A percentile compares a stretch with the other conserved stretches of the same genome.
Conservation (phyloP, 2,329 filamentous ascomycete genomes). For the Talaromyces sp. region DNA sequence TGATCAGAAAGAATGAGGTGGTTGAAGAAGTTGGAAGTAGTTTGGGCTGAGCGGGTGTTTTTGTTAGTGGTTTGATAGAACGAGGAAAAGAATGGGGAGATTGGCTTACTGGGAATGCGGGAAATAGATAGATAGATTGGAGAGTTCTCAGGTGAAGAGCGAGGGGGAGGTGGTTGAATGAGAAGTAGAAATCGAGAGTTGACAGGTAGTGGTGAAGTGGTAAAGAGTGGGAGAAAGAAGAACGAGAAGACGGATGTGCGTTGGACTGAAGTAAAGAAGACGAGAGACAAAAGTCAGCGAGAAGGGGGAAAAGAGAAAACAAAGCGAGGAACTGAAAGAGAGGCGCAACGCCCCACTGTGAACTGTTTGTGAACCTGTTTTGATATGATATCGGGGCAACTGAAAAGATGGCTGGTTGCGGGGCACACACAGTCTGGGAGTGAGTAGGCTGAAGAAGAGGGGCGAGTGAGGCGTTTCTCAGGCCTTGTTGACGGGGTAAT, state of each 20-base stretch:
- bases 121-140: neutral
- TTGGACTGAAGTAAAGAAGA: neutral
- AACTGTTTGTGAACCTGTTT: neutral
- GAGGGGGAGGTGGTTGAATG: neutral
- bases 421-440: neutral
- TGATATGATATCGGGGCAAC: neutral
- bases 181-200: neutral
- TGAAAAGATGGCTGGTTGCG: neutral
- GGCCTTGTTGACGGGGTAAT: neutral
- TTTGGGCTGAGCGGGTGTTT: neutral
- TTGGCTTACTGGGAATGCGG: neutral
- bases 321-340: neutral
- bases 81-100: neutral
- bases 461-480: neutral
- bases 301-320: neutral
- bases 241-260: neutral
- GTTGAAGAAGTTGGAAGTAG: neutral
- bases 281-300: slow-evolving; percentile 2
- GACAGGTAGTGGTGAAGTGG: neutral
- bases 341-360: neutral
- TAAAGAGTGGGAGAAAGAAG: neutral
- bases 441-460: neutral
- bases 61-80: neutral
- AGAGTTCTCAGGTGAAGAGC: neutral
- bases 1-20: neutral